phyloP scores from a whole-genome alignment of 345 rosid species.

The Populus pruinosa region DNA sequence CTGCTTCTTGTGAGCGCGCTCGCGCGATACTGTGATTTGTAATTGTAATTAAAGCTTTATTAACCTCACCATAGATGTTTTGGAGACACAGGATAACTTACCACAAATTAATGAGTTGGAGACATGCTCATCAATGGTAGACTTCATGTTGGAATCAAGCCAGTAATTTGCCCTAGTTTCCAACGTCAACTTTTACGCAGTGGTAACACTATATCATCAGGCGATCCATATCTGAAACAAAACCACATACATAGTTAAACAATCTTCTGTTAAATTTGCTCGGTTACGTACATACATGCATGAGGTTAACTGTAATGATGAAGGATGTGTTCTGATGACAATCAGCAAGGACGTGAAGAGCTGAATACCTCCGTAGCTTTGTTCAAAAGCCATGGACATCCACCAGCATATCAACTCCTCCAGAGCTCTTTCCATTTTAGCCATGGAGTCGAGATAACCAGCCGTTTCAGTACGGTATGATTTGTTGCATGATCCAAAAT shows the following conservation, averaged over 20 bases:
- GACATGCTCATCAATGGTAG: constrained; percentile 84
- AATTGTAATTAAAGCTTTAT: neutral
- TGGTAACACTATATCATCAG: constrained; percentile 54
- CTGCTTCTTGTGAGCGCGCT: too few relatives aligned
- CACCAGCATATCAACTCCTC: constrained; percentile 83
- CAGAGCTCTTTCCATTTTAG: constrained; percentile 74
- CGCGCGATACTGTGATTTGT: too few relatives aligned
- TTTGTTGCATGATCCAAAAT: constrained; percentile 91
- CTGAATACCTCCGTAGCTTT: constrained; percentile 69
- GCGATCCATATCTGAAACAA: constrained; percentile 50
- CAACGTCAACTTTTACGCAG: constrained; percentile 68
- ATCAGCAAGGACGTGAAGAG: neutral
- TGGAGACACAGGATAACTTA: constrained; percentile 20
- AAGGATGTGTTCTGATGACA: neutral
- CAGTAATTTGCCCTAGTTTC: constrained; percentile 79
- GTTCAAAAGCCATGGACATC: constrained; percentile 77
- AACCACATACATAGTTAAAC: neutral
- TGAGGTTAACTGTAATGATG: neutral
- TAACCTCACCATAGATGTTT: neutral
- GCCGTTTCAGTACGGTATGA: constrained; percentile 68
- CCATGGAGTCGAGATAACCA: constrained; percentile 77
- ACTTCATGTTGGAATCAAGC: constrained; percentile 60
- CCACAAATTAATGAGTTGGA: constrained; percentile 75
- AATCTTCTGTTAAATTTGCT: neutral
- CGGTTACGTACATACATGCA: neutral